phyloP scores from a whole-genome alignment of 2,329 filamentous ascomycete species.

The Bipolaris sorokiniana region DNA sequence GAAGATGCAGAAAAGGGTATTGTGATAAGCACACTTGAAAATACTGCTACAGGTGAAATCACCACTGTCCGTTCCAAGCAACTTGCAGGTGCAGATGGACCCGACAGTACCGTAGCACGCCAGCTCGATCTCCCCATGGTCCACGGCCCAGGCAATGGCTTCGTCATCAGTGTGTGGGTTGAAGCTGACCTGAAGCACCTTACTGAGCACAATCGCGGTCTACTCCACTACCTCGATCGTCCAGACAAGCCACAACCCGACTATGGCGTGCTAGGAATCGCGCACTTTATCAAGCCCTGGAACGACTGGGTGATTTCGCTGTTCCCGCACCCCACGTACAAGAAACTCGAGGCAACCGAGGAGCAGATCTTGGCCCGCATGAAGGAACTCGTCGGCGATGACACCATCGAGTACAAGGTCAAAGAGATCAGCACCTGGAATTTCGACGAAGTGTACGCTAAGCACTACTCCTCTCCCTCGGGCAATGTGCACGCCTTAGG shows the following conservation, averaged over 20 bases:
- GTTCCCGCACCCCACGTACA: slow-evolving; percentile 9
- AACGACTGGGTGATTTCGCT: slow-evolving; percentile 7
- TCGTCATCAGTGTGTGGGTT: slow-evolving; percentile 8
- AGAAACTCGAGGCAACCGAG: slow-evolving; percentile 3
- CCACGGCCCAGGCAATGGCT: slow-evolving; percentile 6
- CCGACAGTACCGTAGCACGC: slow-evolving; percentile 2
- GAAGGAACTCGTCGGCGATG: slow-evolving; percentile 8
- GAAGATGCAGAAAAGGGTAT: neutral
- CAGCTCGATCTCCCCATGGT: slow-evolving; percentile 5
- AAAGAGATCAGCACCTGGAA: slow-evolving; percentile 10
- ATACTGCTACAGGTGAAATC: slow-evolving; percentile 1
- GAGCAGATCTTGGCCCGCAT: slow-evolving; percentile 7
- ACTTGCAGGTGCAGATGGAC: slow-evolving; percentile 8
- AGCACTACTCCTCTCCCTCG: slow-evolving; percentile 1
- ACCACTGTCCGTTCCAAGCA: slow-evolving; percentile 2
- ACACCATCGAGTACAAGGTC: slow-evolving; percentile 7
- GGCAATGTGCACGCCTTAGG: slow-evolving; percentile 10
- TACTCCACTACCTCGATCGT: slow-evolving; percentile 3
- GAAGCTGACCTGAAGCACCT: slow-evolving; percentile 7
- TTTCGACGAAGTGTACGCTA: slow-evolving; percentile 10
- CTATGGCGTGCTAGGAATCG: slow-evolving; percentile 5
- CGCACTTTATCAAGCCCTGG: slow-evolving; percentile 11
- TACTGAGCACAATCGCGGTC: slow-evolving; percentile 1
- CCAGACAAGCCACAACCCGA: slow-evolving; percentile 9
- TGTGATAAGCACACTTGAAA: slow-evolving; percentile 4